A percentile compares a stretch with the other conserved stretches of the same genome.
These are phyloP conservation scores for Penicillium sp. DNA, from an alignment of 2,329 filamentous ascomycete genomes.

Conservation along the genomic window DNA sequence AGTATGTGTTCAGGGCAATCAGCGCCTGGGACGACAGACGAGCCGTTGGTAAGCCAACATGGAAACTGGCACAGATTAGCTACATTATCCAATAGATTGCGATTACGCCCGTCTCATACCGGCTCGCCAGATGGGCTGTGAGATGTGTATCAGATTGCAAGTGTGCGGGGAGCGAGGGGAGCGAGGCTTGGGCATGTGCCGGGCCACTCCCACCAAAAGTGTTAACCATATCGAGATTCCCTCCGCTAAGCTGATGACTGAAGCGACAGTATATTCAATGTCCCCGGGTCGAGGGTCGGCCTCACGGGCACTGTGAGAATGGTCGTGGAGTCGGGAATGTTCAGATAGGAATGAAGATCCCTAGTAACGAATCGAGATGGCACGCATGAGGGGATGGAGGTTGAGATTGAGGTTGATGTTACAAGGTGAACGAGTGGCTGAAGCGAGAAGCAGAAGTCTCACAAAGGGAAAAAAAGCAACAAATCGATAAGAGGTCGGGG, in stretches of 20 bases:
- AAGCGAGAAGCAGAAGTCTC: slow-evolving; percentile 4
- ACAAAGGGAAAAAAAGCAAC: slow-evolving; percentile 14
- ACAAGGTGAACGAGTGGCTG: slow-evolving; percentile 2
- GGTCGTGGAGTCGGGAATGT: slow-evolving; percentile 3
- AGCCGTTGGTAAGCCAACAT: slow-evolving; percentile 85
- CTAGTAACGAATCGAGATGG: slow-evolving; percentile 5
- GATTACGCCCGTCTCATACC: slow-evolving; percentile 32
- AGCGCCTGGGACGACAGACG: slow-evolving; percentile 87
- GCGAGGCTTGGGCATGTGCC: slow-evolving; percentile 75
- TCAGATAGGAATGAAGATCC: slow-evolving; percentile 6
- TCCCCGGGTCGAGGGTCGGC: not conserved
- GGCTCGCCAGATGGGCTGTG: slow-evolving; percentile 53
- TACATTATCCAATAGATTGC: not conserved
- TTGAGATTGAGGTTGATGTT: not conserved
- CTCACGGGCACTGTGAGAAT: not conserved
- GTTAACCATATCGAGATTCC: slow-evolving; percentile 39
- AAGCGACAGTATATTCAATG: slow-evolving; percentile 2
- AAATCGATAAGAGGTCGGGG: slow-evolving; percentile 14
- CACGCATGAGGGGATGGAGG: not conserved
- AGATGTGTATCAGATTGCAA: slow-evolving; percentile 55
- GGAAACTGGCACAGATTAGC: slow-evolving; percentile 71
- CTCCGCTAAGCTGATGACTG: not conserved
- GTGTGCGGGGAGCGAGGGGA: slow-evolving; percentile 81
- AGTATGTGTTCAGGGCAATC: slow-evolving; percentile 92
- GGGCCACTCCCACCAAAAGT: slow-evolving; percentile 47